These are phyloP conservation scores for Rubroshorea leprosula DNA, from an alignment of 345 rosid species.

Conservation along the genomic window DNA sequence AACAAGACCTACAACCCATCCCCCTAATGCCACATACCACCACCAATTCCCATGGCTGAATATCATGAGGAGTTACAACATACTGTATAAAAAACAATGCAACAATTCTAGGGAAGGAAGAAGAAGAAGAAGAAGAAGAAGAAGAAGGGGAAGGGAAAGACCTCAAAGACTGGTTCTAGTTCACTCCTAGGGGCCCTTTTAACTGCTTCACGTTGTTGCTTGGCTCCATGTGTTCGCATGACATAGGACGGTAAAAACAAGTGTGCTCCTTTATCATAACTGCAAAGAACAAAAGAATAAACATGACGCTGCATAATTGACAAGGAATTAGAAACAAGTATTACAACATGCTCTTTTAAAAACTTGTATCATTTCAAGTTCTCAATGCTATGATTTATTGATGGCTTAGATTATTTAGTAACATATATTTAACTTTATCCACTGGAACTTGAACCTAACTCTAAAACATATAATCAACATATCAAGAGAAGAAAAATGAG, in stretches of 20 bases:
- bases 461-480: constrained; percentile 1
- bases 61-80: not conserved
- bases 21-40: not conserved
- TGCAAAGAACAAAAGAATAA: constrained; percentile 26
- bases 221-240: constrained; percentile 91
- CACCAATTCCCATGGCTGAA: constrained; percentile 1
- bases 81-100: not conserved
- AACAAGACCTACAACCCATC: not conserved
- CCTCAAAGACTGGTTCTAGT: constrained; percentile 81
- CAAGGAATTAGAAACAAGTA: constrained; percentile 3
- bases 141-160: constrained; percentile 22
- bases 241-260: constrained; percentile 73
- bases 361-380: not conserved
- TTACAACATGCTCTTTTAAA: constrained; percentile 2
- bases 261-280: constrained; percentile 91
- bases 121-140: too few relatives aligned
- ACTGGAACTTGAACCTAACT: not conserved
- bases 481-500: constrained; percentile 11
- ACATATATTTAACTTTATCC: too few relatives aligned
- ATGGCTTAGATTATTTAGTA: too few relatives aligned
- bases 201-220: constrained; percentile 72
- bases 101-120: not conserved
- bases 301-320: constrained; percentile 10
- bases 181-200: constrained; percentile 56
- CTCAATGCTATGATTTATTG: not conserved